Conservation (phyloP, 2,329 filamentous ascomycete genomes). For the Ramularia endophylla region DNA sequence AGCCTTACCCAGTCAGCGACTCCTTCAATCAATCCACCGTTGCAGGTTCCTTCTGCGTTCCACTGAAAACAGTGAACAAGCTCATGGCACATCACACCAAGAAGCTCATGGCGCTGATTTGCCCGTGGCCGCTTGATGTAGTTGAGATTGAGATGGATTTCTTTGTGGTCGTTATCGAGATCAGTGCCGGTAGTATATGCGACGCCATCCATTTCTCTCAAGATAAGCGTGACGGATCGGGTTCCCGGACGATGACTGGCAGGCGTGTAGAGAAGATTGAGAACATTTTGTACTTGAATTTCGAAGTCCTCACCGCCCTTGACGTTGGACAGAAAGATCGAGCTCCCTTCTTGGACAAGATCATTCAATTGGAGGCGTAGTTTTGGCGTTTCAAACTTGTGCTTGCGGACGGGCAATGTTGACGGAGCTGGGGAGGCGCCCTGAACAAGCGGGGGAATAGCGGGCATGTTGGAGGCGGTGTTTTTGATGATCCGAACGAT, state of each 20-base stretch:
- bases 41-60: conserved; percentile 52
- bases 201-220: conserved; percentile 74
- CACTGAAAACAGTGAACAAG: conserved; percentile 94
- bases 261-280: conserved; percentile 61
- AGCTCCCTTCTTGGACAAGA: conserved; percentile 51
- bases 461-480: conserved; percentile 7
- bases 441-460: conserved; percentile 12
- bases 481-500: neutral
- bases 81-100: conserved; percentile 83
- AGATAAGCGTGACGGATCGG: conserved; percentile 76
- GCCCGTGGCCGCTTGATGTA: conserved; percentile 53
- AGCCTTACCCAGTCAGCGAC: conserved; percentile 90
- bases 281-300: conserved; percentile 60
- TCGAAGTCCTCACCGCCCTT: conserved; percentile 58
- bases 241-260: conserved; percentile 51
- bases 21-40: conserved; percentile 77
- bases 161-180: conserved; percentile 80
- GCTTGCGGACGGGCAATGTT: conserved; percentile 20
- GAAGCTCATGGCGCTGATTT: conserved; percentile 53
- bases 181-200: conserved; percentile 81
- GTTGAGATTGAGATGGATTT: conserved; percentile 77
- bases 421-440: conserved; percentile 9
- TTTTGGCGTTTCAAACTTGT: conserved; percentile 36
- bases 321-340: conserved; percentile 61
- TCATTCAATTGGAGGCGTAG: conserved; percentile 46